A percentile compares a stretch with the other conserved stretches of the same genome.
Evolutionary conservation across 1,139 yeast genomes (phyloP).

Genomic region (Scheffersomyces insectosa): DNA sequence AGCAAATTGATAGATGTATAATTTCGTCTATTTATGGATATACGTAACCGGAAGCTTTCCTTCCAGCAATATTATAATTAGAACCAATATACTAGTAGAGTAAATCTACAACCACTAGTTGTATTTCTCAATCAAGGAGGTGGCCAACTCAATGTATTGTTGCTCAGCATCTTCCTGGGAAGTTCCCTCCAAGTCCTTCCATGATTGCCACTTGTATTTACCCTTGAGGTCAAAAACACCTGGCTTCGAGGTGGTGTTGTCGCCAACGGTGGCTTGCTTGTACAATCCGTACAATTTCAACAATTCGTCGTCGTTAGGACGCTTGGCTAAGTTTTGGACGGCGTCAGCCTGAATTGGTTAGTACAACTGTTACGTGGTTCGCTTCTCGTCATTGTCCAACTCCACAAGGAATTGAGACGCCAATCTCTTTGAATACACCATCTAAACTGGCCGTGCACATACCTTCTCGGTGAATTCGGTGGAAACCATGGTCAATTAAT

Average conservation of each 20-base stretch:
- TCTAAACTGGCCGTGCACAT: conserved; percentile 2
- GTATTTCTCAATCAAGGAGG: conserved; percentile 59
- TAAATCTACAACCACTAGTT: background rate
- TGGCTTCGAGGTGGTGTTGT: conserved; percentile 80
- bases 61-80: too few species aligned
- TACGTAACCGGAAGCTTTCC: too few species aligned
- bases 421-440: background rate
- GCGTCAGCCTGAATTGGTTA: conserved; percentile 62
- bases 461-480: conserved; percentile 18
- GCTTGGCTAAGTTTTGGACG: conserved; percentile 70
- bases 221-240: conserved; percentile 92
- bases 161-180: conserved; percentile 89
- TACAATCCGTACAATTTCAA: conserved; percentile 82
- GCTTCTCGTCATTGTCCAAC: conserved; percentile 2
- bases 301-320: conserved; percentile 86
- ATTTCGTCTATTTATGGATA: too few species aligned
- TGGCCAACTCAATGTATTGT: conserved; percentile 76
- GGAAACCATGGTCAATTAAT: conserved; percentile 15
- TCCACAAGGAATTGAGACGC: conserved; percentile 1
- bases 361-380: conserved; percentile 3
- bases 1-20: too few species aligned
- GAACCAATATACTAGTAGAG: too few species aligned
- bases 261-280: conserved; percentile 98
- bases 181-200: conserved; percentile 86
- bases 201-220: conserved; percentile 96